Evolutionary conservation across 148 eudicot genomes (phyloP).

Genomic region (Cornus suecica): DNA sequence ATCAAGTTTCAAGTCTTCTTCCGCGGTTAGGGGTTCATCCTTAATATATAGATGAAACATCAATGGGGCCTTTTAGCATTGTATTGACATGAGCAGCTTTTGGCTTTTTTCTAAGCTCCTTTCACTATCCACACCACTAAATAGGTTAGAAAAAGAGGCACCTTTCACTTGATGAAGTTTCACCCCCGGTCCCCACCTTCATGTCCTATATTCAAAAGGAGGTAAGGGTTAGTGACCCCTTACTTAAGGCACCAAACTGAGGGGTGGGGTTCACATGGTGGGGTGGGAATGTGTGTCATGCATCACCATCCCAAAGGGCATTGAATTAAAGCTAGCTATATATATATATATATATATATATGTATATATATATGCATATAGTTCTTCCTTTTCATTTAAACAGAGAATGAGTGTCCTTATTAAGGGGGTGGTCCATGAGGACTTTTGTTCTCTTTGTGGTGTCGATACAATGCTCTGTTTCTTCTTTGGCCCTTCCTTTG

Average conservation of each 20-base stretch:
- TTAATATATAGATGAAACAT: not conserved
- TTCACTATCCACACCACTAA: constrained; percentile 8
- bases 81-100: not conserved
- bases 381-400: not conserved
- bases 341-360: too few relatives aligned
- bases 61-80: not conserved
- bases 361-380: too few relatives aligned
- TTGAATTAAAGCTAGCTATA: constrained; percentile 11
- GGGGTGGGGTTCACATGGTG: constrained; percentile 26
- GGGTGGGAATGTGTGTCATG: constrained; percentile 14
- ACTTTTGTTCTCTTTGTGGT: not conserved
- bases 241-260: not conserved
- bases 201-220: constrained; percentile 6
- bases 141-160: constrained; percentile 8
- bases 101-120: constrained; percentile 13
- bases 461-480: not conserved
- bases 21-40: too few relatives aligned
- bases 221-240: too few relatives aligned
- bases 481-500: not conserved
- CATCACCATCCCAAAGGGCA: constrained; percentile 1
- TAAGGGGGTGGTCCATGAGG: constrained; percentile 6
- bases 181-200: constrained; percentile 15
- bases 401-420: not conserved
- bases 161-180: constrained; percentile 13
- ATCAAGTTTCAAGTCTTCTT: too few relatives aligned